Evolutionary conservation across 2,329 filamentous ascomycete species (phyloP).

Genomic region (Mycocentrospora acerina): DNA sequence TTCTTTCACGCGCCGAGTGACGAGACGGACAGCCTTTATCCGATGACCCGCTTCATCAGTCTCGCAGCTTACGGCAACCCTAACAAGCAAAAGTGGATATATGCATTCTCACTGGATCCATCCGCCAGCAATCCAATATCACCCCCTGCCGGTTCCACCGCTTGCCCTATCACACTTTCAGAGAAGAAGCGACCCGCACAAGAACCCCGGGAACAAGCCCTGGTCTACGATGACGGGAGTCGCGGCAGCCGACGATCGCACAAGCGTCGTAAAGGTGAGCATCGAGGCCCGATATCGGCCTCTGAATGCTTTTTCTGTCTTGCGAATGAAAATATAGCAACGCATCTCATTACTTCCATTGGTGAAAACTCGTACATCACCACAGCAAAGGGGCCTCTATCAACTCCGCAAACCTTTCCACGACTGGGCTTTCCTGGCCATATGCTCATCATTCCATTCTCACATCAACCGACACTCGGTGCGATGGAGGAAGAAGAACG

Average conservation of each 20-base stretch:
- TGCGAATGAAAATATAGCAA: constrained; percentile 78
- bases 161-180: constrained; percentile 66
- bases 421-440: constrained; percentile 78
- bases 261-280: constrained; percentile 42
- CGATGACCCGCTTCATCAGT: constrained; percentile 86
- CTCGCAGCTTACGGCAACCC: constrained; percentile 76
- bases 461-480: constrained; percentile 75
- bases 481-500: constrained; percentile 63
- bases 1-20: constrained; percentile 70
- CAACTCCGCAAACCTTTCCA: constrained; percentile 69
- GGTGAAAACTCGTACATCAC: constrained; percentile 86
- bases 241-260: constrained; percentile 41
- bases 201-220: constrained; percentile 34
- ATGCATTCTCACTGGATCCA: constrained; percentile 67
- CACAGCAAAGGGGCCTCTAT: constrained; percentile 86
- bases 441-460: constrained; percentile 85
- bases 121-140: constrained; percentile 60
- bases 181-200: constrained; percentile 60
- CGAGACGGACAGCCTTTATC: constrained; percentile 53
- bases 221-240: constrained; percentile 40
- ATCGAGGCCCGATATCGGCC: constrained; percentile 50
- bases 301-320: constrained; percentile 94
- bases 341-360: constrained; percentile 87
- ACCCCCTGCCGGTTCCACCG: constrained; percentile 70
- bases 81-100: constrained; percentile 76